phyloP scores from a whole-genome alignment of 2,329 filamentous ascomycete genomes.

The Talaromyces pinophilus region DNA sequence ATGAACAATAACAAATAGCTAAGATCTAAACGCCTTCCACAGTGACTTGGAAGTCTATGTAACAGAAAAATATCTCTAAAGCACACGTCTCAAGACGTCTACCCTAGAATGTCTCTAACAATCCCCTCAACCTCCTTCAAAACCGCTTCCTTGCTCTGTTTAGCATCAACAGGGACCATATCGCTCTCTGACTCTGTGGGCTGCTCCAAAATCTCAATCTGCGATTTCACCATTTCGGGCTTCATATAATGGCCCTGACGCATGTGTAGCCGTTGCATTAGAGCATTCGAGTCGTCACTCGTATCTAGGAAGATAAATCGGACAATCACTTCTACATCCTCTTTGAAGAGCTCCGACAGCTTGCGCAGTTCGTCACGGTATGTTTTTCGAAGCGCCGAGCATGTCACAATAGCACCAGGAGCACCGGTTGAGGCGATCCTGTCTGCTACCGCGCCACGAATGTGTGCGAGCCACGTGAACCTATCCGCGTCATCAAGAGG shows the following conservation, averaged over 20 bases:
- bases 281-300: background rate
- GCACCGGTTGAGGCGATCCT: background rate
- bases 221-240: background rate
- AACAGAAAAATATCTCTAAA: background rate
- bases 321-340: background rate
- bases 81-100: background rate
- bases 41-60: background rate
- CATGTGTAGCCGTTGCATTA: background rate
- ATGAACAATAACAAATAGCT: background rate
- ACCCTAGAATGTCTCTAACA: background rate
- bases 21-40: background rate
- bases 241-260: background rate
- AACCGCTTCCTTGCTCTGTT: background rate
- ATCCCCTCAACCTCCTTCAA: background rate
- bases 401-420: constrained; percentile 52
- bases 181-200: background rate
- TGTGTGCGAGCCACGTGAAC: background rate
- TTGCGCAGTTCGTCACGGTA: constrained; percentile 57
- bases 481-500: background rate
- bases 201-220: background rate
- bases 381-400: constrained; percentile 55
- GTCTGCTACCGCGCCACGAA: background rate
- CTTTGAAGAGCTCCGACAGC: constrained; percentile 24
- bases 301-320: background rate
- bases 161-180: background rate